Percentiles rank a stretch among this genome's conserved stretches.
Evolutionary conservation across 2,329 filamentous ascomycete genomes (phyloP).

Genomic region (Penicillium griseofulvum): DNA sequence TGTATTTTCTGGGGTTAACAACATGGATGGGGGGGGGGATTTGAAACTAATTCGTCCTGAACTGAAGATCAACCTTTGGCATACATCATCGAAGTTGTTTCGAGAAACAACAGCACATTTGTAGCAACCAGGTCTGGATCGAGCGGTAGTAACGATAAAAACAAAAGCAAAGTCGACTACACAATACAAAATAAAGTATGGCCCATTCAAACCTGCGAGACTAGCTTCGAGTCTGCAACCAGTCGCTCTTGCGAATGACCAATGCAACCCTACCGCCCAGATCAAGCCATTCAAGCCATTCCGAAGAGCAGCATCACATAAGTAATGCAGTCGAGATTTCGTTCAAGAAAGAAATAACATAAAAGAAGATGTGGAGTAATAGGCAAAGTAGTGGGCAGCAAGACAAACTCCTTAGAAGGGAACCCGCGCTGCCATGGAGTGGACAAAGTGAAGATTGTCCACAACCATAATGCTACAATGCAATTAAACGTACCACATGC

Average conservation of each 20-base stretch:
- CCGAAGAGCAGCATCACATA: not conserved
- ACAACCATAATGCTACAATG: not conserved
- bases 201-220: not conserved
- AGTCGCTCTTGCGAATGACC: not conserved
- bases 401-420: not conserved
- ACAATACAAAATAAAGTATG: not conserved
- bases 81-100: not conserved
- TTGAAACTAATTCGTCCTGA: not conserved
- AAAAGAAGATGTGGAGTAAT: not conserved
- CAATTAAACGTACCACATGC: constrained; percentile 43
- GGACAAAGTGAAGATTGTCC: not conserved
- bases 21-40: not conserved
- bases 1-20: not conserved
- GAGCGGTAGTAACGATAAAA: not conserved
- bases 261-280: not conserved
- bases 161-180: not conserved
- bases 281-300: not conserved
- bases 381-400: not conserved
- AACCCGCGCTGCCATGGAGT: not conserved
- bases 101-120: not conserved
- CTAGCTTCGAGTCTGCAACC: not conserved
- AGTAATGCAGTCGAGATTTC: not conserved
- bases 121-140: not conserved
- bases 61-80: not conserved
- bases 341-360: not conserved